These are phyloP conservation scores for Blastomyces parvus DNA, from an alignment of 2,329 filamentous ascomycete genomes.

Conservation along the genomic window DNA sequence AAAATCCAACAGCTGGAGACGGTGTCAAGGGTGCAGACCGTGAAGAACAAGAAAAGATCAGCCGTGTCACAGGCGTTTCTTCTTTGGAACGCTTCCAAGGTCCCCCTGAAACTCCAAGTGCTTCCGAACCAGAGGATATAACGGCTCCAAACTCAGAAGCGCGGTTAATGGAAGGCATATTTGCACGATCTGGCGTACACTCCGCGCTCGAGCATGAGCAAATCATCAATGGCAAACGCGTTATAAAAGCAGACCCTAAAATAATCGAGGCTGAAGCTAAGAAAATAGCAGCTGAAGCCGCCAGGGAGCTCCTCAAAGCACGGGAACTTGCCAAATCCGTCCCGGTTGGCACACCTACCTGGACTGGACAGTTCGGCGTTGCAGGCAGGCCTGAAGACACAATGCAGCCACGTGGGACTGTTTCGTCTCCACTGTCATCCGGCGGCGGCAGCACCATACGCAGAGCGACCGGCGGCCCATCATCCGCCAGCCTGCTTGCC, in stretches of 20 bases:
- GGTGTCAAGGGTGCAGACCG: slow-evolving; percentile 14
- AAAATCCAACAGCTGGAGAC: not conserved
- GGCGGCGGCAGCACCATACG: slow-evolving; percentile 29
- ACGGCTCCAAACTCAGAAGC: slow-evolving; percentile 47
- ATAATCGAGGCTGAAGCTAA: slow-evolving; percentile 77
- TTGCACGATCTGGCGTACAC: slow-evolving; percentile 74
- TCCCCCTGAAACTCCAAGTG: slow-evolving; percentile 23
- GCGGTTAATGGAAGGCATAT: slow-evolving; percentile 80
- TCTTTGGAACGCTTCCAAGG: slow-evolving; percentile 55
- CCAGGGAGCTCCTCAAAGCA: slow-evolving; percentile 62
- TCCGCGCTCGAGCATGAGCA: slow-evolving; percentile 90
- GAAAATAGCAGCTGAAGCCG: slow-evolving; percentile 66
- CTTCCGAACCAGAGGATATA: slow-evolving; percentile 18
- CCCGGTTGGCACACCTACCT: slow-evolving; percentile 79
- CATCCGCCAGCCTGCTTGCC: slow-evolving; percentile 32
- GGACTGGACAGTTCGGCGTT: slow-evolving; percentile 78
- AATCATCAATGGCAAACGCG: slow-evolving; percentile 69
- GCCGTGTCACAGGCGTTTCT: slow-evolving; percentile 52
- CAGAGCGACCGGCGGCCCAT: slow-evolving; percentile 30
- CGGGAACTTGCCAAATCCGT: slow-evolving; percentile 61
- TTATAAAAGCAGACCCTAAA: slow-evolving; percentile 61
- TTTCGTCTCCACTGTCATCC: slow-evolving; percentile 8
- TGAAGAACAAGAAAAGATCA: slow-evolving; percentile 39
- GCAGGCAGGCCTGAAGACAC: slow-evolving; percentile 55
- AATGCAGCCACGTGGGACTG: not conserved